phyloP scores from a whole-genome alignment of 345 rosid genomes.

The Barbarea vulgaris region DNA sequence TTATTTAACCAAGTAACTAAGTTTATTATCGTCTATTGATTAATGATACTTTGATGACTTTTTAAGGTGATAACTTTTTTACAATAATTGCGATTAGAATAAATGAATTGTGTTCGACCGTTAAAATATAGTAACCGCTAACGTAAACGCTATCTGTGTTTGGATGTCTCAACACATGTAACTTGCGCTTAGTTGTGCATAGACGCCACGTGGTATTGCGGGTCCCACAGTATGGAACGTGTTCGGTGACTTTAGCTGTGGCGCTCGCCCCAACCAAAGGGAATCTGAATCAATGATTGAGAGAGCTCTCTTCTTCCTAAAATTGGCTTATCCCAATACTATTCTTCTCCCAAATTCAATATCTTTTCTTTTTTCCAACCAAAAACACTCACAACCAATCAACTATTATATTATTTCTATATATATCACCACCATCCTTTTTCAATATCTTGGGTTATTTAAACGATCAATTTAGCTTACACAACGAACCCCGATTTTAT shows the following conservation, averaged over 20 bases:
- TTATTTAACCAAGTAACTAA: not conserved
- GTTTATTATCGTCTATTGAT: not conserved
- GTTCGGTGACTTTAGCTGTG: slow-evolving; percentile 8
- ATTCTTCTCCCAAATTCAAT: not conserved
- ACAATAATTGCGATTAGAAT: not conserved
- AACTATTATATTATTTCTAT: not conserved
- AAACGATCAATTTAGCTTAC: not conserved
- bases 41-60: not conserved
- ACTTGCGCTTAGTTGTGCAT: not conserved
- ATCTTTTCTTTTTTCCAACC: not conserved
- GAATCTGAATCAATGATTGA: slow-evolving; percentile 22
- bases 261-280: slow-evolving; percentile 16
- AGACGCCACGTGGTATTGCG: slow-evolving; percentile 21
- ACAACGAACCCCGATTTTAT: not conserved
- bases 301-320: not conserved
- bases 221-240: slow-evolving; percentile 18
- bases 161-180: slow-evolving; percentile 10
- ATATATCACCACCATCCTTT: not conserved
- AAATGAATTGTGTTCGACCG: not conserved
- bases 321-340: not conserved
- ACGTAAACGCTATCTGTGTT: slow-evolving; percentile 22
- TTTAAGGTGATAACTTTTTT: not conserved
- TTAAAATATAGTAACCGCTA: not conserved
- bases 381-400: slow-evolving; percentile 3
- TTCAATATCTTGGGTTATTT: not conserved